A percentile compares a stretch with the other conserved stretches of the same genome.
Evolutionary conservation across 768 basidiomycete species (phyloP).

Genomic region (Boletus eberwhitei): DNA sequence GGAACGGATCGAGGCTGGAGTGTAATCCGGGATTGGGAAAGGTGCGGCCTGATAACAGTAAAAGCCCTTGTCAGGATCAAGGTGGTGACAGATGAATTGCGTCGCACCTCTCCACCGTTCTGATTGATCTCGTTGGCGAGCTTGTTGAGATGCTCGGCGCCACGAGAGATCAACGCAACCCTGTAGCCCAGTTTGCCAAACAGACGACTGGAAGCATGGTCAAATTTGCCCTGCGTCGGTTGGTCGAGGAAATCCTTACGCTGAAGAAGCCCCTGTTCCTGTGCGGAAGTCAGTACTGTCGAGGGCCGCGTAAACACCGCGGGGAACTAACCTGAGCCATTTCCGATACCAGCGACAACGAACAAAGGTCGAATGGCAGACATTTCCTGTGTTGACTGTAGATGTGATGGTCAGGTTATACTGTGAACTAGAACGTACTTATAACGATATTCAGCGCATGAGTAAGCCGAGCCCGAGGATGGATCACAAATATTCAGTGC

Average conservation of each 20-base stretch:
- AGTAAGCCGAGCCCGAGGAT: conserved; percentile 21
- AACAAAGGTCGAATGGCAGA: conserved; percentile 45
- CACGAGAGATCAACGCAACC: conserved; percentile 63
- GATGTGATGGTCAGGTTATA: neutral
- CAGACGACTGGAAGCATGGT: conserved; percentile 40
- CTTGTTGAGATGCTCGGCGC: conserved; percentile 46
- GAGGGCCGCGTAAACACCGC: neutral
- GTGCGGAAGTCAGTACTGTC: neutral
- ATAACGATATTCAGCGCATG: conserved; percentile 1
- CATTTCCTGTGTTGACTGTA: conserved; percentile 16
- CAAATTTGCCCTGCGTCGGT: neutral
- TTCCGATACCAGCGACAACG: conserved; percentile 55
- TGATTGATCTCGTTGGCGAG: conserved; percentile 54
- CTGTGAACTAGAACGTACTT: neutral
- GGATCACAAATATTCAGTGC: conserved; percentile 9
- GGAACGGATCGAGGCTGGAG: conserved; percentile 47
- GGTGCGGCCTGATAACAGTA: conserved; percentile 45
- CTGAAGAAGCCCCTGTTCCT: conserved; percentile 59
- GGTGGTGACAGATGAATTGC: conserved; percentile 1
- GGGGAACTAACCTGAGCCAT: conserved; percentile 32
- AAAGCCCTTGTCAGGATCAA: neutral
- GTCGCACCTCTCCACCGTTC: conserved; percentile 53
- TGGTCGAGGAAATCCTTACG: conserved; percentile 37
- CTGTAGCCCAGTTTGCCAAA: conserved; percentile 64
- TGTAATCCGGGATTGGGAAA: conserved; percentile 53